Evolutionary conservation across 1,139 yeast genomes (phyloP).

Genomic region (Wickerhamiella infanticola): DNA sequence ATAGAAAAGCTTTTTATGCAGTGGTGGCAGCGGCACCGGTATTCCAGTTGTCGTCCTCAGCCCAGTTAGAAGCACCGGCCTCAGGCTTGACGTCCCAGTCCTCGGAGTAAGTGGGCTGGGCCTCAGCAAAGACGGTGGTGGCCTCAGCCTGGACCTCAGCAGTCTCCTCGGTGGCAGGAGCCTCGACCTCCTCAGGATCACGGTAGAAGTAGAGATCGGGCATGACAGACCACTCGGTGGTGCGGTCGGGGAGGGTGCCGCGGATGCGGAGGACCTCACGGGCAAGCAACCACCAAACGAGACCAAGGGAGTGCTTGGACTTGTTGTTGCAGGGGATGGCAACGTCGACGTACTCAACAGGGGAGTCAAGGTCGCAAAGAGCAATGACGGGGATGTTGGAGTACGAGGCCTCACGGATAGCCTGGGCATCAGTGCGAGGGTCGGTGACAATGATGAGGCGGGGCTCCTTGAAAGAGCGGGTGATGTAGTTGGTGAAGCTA

Average conservation of each 20-base stretch:
- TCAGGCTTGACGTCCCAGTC: conserved; percentile 69
- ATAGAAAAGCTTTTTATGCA: conserved; percentile 1
- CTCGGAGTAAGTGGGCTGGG: conserved; percentile 45
- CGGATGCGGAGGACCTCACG: conserved; percentile 99
- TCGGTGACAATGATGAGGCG: conserved; percentile 97
- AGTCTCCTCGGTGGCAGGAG: conserved; percentile 44
- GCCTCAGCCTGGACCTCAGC: conserved; percentile 46
- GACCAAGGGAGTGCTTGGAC: conserved; percentile 99
- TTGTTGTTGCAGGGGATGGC: conserved; percentile 99
- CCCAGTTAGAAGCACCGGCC: conserved; percentile 52
- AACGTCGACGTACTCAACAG: conserved; percentile 97
- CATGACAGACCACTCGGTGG: conserved; percentile 97
- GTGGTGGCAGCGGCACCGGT: conserved; percentile 1
- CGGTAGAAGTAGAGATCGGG: conserved; percentile 99
- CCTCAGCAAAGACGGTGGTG: conserved; percentile 47
- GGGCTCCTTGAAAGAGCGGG: conserved; percentile 99
- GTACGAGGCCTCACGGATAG: conserved; percentile 99
- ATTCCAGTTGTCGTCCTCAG: conserved; percentile 38
- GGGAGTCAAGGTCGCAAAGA: conserved; percentile 96
- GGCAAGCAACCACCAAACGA: conserved; percentile 98
- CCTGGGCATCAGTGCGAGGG: conserved; percentile 99
- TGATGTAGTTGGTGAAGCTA: conserved; percentile 99
- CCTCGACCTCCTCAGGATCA: conserved; percentile 99
- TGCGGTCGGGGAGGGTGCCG: conserved; percentile 95
- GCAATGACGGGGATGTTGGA: conserved; percentile 99